Evolutionary conservation across 306 rosid species (phyloP).

Genomic region (Vachellia collinsii): DNA sequence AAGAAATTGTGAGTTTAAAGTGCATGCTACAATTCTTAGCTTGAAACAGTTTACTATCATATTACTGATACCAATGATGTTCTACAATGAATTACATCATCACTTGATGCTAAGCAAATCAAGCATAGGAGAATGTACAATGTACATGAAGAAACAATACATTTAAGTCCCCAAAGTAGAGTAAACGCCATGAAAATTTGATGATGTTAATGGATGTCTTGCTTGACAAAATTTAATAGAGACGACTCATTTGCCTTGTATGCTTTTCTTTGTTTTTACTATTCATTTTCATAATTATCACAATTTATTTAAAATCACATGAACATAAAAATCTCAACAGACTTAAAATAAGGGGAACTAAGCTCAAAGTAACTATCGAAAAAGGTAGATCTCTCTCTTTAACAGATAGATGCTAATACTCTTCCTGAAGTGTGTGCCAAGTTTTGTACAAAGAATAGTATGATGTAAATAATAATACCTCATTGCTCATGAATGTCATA

Average conservation of each 20-base stretch:
- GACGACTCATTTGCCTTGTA: neutral
- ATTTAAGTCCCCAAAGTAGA: slow-evolving; percentile 1
- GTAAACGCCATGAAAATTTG: neutral
- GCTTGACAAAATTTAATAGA: neutral
- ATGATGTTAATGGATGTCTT: neutral
- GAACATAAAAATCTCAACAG: neutral
- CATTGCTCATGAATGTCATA: slow-evolving; percentile 3
- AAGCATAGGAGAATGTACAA: neutral
- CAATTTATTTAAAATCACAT: slow-evolving; percentile 6
- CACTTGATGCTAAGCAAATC: slow-evolving; percentile 9
- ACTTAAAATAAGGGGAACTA: slow-evolving; percentile 21
- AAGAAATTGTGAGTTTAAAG: slow-evolving; percentile 26
- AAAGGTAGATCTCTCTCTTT: neutral
- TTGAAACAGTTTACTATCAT: slow-evolving; percentile 25
- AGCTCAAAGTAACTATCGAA: neutral
- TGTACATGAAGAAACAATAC: neutral
- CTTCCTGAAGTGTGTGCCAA: slow-evolving; percentile 14
- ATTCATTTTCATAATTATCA: slow-evolving; percentile 10
- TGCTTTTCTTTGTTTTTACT: slow-evolving; percentile 17
- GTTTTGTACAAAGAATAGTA: slow-evolving; percentile 20
- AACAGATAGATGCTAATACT: slow-evolving; percentile 19
- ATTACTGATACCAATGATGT: neutral
- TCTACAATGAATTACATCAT: slow-evolving; percentile 5
- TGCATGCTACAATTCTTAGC: slow-evolving; percentile 25
- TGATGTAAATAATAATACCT: slow-evolving; percentile 17